phyloP scores from a whole-genome alignment of 2,329 filamentous ascomycete species.

The Trichoderma sp. region DNA sequence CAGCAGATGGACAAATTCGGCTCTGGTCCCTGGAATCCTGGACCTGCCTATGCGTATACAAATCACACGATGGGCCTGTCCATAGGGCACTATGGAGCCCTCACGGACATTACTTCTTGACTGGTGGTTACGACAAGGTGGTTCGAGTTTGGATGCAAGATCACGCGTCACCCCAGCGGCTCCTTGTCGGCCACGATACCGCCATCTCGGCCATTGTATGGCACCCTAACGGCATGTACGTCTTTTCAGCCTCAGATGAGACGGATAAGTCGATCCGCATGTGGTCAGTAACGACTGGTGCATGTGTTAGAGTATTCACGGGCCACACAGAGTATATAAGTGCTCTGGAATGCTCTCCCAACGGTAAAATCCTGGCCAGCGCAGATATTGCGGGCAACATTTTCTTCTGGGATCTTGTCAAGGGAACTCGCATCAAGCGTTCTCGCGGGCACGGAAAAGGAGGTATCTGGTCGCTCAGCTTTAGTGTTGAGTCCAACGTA shows the following conservation, averaged over 20 bases:
- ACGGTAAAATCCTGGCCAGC: slow-evolving; percentile 87
- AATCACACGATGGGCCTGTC: slow-evolving; percentile 86
- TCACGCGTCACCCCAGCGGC: slow-evolving; percentile 83
- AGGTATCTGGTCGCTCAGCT: slow-evolving; percentile 90
- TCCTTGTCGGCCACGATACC: slow-evolving; percentile 91
- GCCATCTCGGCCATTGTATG: slow-evolving; percentile 90
- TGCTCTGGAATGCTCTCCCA: slow-evolving; percentile 80
- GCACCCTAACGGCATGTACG: slow-evolving; percentile 91
- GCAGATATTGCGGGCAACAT: slow-evolving; percentile 89
- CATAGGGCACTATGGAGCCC: slow-evolving; percentile 90
- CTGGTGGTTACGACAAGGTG: slow-evolving; percentile 85
- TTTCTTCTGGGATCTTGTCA: slow-evolving; percentile 90
- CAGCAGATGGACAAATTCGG: slow-evolving; percentile 83
- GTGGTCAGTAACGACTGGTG: slow-evolving; percentile 91
- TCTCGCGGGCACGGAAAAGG: slow-evolving; percentile 93
- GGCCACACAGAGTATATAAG: slow-evolving; percentile 90
- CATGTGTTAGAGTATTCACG: slow-evolving; percentile 86
- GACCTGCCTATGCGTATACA: slow-evolving; percentile 92
- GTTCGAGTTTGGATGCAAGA: slow-evolving; percentile 92
- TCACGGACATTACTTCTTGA: slow-evolving; percentile 93
- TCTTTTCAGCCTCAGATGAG: slow-evolving; percentile 89
- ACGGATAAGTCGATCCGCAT: slow-evolving; percentile 90
- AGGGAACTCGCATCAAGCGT: slow-evolving; percentile 83
- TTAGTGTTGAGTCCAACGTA: slow-evolving; percentile 89
- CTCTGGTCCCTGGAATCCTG: slow-evolving; percentile 93